Base-by-base conservation (phyloP, 1,284 basidiomycete species). In the Marasmius oreades region DNA sequence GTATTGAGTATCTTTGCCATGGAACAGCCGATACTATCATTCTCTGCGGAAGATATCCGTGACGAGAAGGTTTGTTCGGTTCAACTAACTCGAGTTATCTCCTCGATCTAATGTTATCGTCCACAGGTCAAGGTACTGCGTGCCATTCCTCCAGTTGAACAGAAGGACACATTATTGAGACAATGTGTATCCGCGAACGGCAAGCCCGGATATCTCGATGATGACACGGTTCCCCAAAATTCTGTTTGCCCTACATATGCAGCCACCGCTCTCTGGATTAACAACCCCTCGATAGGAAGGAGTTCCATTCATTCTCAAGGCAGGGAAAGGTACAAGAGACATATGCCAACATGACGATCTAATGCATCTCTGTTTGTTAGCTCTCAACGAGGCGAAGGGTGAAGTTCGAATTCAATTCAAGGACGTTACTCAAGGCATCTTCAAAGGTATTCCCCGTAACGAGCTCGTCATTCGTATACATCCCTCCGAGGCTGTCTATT, bases 1-100 rank as follows among this genome's bases (percentile, higher is more conserved):
- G 93, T 96, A 31, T 79, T 98, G 60, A 94, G 89, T 61, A 85
- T 98, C 63, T 73, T 98, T 63, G 89, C 95, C 22, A 98, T 98
- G 95, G 95, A 98, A 70, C 86, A 94, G 42, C 95, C 95, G 3
- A 93, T 97, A n/a, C n/a, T n/a, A n/a, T 97, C 95, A 2, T 98
- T 98, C 73, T 84, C 92, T 8, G 86, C 95, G 34, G 94, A 98
- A 74, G 95, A 98, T 69, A 93, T 98, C 66, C 92, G 95, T 62
- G 93, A 98, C 69, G 95, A 98, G 75, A 98, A 98, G 87, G 93
- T 90, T 63, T 58, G 70, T 60, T 58, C 55, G 52, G 36, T 55
- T 51, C 52, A 62, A 60, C 59, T 56, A 55, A 34, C 43, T 42
- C 11, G 14, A 63, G 57, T 51, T 48, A 52, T 52, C 53, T 46